phyloP scores from a whole-genome alignment of 768 basidiomycete species.

The Kwoniella mangroviensis region DNA sequence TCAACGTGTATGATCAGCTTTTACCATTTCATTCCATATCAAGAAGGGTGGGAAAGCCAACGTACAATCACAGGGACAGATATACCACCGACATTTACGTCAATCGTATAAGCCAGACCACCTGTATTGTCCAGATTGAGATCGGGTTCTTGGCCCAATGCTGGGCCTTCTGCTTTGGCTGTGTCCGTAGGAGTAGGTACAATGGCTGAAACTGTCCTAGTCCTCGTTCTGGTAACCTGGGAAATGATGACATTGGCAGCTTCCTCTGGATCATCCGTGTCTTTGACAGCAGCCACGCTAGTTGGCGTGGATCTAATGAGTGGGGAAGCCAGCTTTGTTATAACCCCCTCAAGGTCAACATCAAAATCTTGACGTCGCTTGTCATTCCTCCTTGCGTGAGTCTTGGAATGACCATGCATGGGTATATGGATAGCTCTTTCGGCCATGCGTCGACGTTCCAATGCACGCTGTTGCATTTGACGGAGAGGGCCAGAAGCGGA shows the following conservation, averaged over 20 bases:
- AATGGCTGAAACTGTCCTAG: constrained; percentile 2
- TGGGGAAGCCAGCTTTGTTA: neutral
- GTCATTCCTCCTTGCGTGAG: neutral
- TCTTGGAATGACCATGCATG: constrained; percentile 5
- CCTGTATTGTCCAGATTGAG: constrained; percentile 16
- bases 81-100: constrained; percentile 12
- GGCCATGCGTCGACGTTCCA: constrained; percentile 1
- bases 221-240: constrained; percentile 9
- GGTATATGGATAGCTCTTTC: constrained; percentile 18
- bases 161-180: neutral
- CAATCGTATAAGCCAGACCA: constrained; percentile 21
- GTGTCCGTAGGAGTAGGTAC: constrained; percentile 3
- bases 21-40: no score
- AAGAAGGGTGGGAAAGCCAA: neutral
- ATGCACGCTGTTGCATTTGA: constrained; percentile 7
- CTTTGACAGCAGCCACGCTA: neutral
- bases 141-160: constrained; percentile 8
- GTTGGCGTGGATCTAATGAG: neutral
- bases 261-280: constrained; percentile 5
- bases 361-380: neutral
- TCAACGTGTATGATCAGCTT: neutral
- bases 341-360: neutral
- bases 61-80: constrained; percentile 22
- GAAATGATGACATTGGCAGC: constrained; percentile 14
- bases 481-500: neutral